A percentile compares a stretch with the other conserved stretches of the same genome.
phyloP scores from a whole-genome alignment of 225 moss, liverwort and hornwort species.

The Marchantia paleacea region DNA sequence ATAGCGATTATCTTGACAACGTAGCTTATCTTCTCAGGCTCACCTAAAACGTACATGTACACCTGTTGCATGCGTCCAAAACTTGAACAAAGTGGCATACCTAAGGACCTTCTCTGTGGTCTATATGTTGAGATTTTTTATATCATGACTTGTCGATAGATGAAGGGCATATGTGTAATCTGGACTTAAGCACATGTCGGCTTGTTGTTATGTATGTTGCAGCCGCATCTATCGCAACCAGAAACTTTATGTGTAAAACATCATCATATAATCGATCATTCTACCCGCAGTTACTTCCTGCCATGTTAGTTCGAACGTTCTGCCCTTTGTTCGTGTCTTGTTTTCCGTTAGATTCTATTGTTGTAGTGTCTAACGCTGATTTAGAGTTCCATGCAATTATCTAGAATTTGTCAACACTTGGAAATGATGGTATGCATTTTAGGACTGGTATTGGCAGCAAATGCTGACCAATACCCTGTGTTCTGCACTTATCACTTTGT shows the following conservation, averaged over 20 bases:
- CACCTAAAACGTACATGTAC: too few species aligned
- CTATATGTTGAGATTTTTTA: not conserved
- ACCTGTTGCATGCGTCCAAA: too few species aligned
- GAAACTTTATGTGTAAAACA: constrained; percentile 60
- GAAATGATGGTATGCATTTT: not conserved
- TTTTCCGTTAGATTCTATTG: not conserved
- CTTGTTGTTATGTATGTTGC: constrained; percentile 25
- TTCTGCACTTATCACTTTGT: not conserved
- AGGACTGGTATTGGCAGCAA: not conserved
- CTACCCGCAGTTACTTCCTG: constrained; percentile 62
- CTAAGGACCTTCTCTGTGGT: too few species aligned
- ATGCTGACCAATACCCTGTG: not conserved
- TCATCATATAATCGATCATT: constrained; percentile 56
- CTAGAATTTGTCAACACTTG: not conserved
- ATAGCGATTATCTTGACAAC: not conserved
- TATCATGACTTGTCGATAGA: not conserved
- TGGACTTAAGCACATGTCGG: not conserved
- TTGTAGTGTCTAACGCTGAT: not conserved
- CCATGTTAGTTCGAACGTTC: constrained; percentile 43
- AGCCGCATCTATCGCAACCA: constrained; percentile 77
- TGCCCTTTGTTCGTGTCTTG: not conserved
- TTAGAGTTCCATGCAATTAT: not conserved
- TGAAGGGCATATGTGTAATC: not conserved
- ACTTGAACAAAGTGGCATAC: too few species aligned
- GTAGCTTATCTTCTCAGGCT: not conserved